These are phyloP conservation scores for Neonectria coccinea DNA, from an alignment of 2,329 filamentous ascomycete species.

Conservation along the genomic window DNA sequence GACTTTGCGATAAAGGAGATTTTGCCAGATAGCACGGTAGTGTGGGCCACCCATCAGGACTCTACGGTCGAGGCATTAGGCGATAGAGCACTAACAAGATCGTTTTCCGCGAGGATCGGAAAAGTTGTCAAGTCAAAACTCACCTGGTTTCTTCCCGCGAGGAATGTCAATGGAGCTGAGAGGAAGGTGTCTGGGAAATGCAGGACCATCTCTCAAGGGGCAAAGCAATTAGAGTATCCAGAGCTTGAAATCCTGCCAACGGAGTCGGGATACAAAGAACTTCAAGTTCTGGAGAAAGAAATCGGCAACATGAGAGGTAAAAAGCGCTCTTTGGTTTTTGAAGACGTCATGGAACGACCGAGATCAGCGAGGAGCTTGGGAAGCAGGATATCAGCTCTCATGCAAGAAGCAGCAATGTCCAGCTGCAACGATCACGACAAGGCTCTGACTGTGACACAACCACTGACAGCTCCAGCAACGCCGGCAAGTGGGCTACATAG, in stretches of 20 bases:
- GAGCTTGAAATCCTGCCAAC: constrained; percentile 41
- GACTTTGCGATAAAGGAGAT: constrained; percentile 47
- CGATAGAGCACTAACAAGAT: constrained; percentile 33
- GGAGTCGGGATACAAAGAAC: constrained; percentile 38
- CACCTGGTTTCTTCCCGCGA: constrained; percentile 13
- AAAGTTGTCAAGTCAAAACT: constrained; percentile 43
- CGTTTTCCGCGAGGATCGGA: constrained; percentile 48
- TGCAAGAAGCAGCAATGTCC: constrained; percentile 32
- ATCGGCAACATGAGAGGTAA: constrained; percentile 36
- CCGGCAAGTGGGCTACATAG: constrained; percentile 24
- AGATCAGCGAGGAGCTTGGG: constrained; percentile 34
- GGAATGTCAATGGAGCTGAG: constrained; percentile 1
- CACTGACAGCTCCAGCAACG: constrained; percentile 23
- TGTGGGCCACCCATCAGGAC: constrained; percentile 45
- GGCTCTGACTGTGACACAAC: neutral
- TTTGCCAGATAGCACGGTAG: constrained; percentile 34
- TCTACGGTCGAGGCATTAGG: constrained; percentile 10
- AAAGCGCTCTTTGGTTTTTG: neutral
- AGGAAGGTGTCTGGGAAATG: constrained; percentile 1
- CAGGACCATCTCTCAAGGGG: constrained; percentile 7
- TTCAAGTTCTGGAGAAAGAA: constrained; percentile 37
- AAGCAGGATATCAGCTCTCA: constrained; percentile 35
- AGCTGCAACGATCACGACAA: constrained; percentile 19
- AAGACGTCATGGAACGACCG: constrained; percentile 16
- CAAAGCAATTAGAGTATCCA: constrained; percentile 38